phyloP scores from a whole-genome alignment of 805 yeast genomes.

The Starmerella vaccinii region DNA sequence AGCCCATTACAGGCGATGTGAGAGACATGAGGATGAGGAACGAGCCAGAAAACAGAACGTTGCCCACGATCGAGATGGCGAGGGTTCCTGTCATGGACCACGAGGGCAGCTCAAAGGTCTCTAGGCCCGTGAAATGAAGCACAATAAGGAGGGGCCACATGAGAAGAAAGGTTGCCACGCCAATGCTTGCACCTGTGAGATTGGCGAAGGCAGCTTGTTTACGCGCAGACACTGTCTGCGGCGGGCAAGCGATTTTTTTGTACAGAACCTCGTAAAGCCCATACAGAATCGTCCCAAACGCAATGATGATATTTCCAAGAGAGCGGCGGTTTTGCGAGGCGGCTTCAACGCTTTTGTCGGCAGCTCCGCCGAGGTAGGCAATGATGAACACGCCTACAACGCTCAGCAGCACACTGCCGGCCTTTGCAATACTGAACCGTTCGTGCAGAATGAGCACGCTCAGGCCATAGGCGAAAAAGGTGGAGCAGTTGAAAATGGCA shows the following conservation, averaged over 20 bases:
- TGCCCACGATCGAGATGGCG: constrained; percentile 46
- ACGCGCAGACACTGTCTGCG: constrained; percentile 50
- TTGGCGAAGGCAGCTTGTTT: constrained; percentile 75
- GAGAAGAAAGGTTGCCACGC: constrained; percentile 43
- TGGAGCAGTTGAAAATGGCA: constrained; percentile 83
- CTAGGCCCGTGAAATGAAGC: constrained; percentile 46
- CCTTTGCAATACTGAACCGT: constrained; percentile 50
- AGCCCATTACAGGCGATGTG: constrained; percentile 72
- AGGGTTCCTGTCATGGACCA: constrained; percentile 39
- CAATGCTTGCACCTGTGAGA: constrained; percentile 59
- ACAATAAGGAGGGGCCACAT: constrained; percentile 42
- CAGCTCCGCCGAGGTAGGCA: constrained; percentile 41
- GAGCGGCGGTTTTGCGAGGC: constrained; percentile 46
- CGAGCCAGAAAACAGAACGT: constrained; percentile 57
- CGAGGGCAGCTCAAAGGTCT: constrained; percentile 46
- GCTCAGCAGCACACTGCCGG: constrained; percentile 59
- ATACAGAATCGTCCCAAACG: constrained; percentile 63
- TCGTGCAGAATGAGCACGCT: constrained; percentile 68
- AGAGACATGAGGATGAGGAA: constrained; percentile 71
- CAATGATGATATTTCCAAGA: constrained; percentile 60
- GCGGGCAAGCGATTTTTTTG: constrained; percentile 67
- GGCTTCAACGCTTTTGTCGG: constrained; percentile 23
- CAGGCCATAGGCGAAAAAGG: constrained; percentile 77
- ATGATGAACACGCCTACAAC: constrained; percentile 66
- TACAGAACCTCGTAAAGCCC: constrained; percentile 79